Conservation (phyloP, 2,329 filamentous ascomycete species). For the Diaporthe sp. region DNA sequence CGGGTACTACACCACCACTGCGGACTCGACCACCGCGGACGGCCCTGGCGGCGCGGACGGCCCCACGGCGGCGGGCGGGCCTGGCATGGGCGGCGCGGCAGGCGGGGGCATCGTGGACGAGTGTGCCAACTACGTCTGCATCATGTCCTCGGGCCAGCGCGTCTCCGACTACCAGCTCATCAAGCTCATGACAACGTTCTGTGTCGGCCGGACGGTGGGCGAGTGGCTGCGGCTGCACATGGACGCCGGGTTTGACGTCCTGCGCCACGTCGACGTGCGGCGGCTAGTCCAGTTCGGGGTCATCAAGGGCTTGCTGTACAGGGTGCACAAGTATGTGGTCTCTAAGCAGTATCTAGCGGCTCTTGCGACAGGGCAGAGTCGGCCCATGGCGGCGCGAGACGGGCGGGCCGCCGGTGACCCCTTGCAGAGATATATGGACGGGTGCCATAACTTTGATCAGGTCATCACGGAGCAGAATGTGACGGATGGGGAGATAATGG, state of each 20-base stretch:
- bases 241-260: conserved; percentile 72
- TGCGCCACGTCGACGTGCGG: conserved; percentile 86
- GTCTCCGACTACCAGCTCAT: conserved; percentile 76
- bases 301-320: conserved; percentile 94
- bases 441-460: conserved; percentile 83
- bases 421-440: conserved; percentile 78
- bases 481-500: conserved; percentile 78
- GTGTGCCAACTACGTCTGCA: conserved; percentile 86
- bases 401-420: conserved; percentile 57
- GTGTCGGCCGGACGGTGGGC: conserved; percentile 84
- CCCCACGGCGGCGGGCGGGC: conserved; percentile 40
- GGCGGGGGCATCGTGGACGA: conserved; percentile 73
- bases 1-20: conserved; percentile 37
- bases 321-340: conserved; percentile 91
- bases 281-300: conserved; percentile 95
- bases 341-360: conserved; percentile 72
- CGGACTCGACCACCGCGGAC: conserved; percentile 15
- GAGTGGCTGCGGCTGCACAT: conserved; percentile 87
- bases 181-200: conserved; percentile 87
- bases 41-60: conserved; percentile 59
- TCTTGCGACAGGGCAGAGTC: conserved; percentile 66
- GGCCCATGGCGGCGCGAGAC: conserved; percentile 43
- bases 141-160: conserved; percentile 48
- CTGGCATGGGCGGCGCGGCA: neutral
- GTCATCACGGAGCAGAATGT: conserved; percentile 82